These are phyloP conservation scores for Trypanosoma avium DNA, from an alignment of 208 protist genomes.

Conservation along the genomic window DNA sequence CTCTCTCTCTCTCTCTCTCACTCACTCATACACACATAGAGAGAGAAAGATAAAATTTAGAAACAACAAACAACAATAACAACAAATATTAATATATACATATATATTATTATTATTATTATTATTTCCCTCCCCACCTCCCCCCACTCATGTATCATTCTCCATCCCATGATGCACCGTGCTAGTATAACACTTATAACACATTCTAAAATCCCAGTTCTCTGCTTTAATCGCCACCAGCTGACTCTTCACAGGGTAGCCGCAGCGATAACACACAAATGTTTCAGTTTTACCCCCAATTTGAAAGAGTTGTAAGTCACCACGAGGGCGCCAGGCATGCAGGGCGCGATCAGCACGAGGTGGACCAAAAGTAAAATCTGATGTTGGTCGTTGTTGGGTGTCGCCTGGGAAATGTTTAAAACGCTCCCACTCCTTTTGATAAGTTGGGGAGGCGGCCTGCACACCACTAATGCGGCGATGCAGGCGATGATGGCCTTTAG, in stretches of 20 bases:
- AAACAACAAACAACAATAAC: too few relatives aligned
- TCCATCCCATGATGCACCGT: slow-evolving; percentile 68
- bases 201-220: slow-evolving; percentile 92
- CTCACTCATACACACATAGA: too few relatives aligned
- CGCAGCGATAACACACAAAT: slow-evolving; percentile 85
- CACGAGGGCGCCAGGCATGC: slow-evolving; percentile 70
- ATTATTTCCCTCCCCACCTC: background rate
- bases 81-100: too few relatives aligned
- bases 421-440: slow-evolving; percentile 62
- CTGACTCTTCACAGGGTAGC: slow-evolving; percentile 73
- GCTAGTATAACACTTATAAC: slow-evolving; percentile 79
- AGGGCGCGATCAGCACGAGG: slow-evolving; percentile 58
- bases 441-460: slow-evolving; percentile 50
- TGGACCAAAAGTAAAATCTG: slow-evolving; percentile 73
- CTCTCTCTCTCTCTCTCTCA: too few relatives aligned
- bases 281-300: slow-evolving; percentile 70
- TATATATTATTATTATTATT: too few relatives aligned
- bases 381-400: slow-evolving; percentile 43
- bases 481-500: slow-evolving; percentile 62
- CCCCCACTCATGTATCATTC: slow-evolving; percentile 41
- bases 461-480: slow-evolving; percentile 56
- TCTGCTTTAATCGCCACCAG: slow-evolving; percentile 81
- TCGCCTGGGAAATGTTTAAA: slow-evolving; percentile 73
- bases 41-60: too few relatives aligned
- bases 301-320: slow-evolving; percentile 72